A percentile compares a stretch with the other conserved stretches of the same genome.
These are phyloP conservation scores for Penicillium vulpinum DNA, from an alignment of 2,329 filamentous ascomycete genomes.

Conservation along the genomic window DNA sequence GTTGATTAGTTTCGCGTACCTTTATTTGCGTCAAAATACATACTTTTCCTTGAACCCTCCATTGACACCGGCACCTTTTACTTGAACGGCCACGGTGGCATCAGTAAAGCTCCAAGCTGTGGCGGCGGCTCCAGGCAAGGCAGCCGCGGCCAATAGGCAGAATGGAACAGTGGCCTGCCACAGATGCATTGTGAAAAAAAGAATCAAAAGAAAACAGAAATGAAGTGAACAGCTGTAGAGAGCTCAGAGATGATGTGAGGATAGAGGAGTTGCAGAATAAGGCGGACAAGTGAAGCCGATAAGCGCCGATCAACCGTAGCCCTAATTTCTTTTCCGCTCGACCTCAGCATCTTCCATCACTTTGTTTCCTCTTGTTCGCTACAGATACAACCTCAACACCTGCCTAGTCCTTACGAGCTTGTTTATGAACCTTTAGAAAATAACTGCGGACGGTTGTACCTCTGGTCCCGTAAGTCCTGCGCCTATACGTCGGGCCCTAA, in stretches of 20 bases:
- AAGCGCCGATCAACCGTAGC: conserved; percentile 33
- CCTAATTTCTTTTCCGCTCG: conserved; percentile 40
- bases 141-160: conserved; percentile 38
- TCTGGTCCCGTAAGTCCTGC: conserved; percentile 11
- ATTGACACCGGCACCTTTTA: conserved; percentile 60
- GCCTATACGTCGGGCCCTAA: conserved; percentile 13
- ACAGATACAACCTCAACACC: background rate
- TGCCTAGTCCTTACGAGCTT: background rate
- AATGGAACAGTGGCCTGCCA: conserved; percentile 38
- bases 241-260: conserved; percentile 13
- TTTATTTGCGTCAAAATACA: conserved; percentile 15
- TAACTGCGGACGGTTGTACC: conserved; percentile 1
- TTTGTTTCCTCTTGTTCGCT: background rate
- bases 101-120: conserved; percentile 64
- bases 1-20: conserved; percentile 9
- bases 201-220: conserved; percentile 4
- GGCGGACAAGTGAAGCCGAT: conserved; percentile 26
- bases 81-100: conserved; percentile 61
- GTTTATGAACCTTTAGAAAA: background rate
- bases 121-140: conserved; percentile 46
- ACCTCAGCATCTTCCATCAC: conserved; percentile 15
- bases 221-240: conserved; percentile 5
- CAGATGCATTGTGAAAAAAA: conserved; percentile 38
- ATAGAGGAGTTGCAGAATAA: conserved; percentile 24
- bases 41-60: conserved; percentile 58